A percentile compares a stretch with the other conserved stretches of the same genome.
phyloP scores from a whole-genome alignment of 225 moss, liverwort and hornwort species.

The Pseudoscleropodium purum region DNA sequence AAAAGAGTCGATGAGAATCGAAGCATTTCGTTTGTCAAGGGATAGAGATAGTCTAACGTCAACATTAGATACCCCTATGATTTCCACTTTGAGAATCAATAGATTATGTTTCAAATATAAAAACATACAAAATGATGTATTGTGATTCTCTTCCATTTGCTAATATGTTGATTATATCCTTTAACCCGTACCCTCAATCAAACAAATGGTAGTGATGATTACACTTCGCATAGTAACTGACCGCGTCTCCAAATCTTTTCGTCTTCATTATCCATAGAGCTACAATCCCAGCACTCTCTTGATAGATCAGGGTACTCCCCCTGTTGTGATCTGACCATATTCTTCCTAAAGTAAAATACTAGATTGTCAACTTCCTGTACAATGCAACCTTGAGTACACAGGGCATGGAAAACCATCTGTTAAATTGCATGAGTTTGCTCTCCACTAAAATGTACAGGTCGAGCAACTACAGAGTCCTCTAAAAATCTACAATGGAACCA shows the following conservation, averaged over 20 bases:
- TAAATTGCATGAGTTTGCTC: constrained; percentile 2
- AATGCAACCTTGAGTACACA: neutral
- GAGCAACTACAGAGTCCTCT: neutral
- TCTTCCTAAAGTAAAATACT: neutral
- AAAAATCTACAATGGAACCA: neutral
- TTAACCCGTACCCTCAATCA: neutral
- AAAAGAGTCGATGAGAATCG: neutral
- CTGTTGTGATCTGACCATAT: neutral
- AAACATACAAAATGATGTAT: neutral
- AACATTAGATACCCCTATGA: neutral
- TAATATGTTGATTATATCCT: neutral
- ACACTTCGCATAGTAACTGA: neutral
- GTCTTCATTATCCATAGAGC: neutral
- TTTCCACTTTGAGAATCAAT: neutral
- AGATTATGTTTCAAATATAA: neutral
- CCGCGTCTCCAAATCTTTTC: neutral
- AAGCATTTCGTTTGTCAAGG: too few relatives aligned
- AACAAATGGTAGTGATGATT: neutral
- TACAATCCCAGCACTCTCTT: neutral
- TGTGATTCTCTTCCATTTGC: neutral
- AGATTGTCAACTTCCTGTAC: neutral
- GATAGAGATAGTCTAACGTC: neutral
- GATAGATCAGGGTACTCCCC: neutral
- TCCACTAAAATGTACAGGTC: constrained; percentile 30
- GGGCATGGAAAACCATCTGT: neutral